phyloP scores from a whole-genome alignment of 169 alveolate species.

The Amoebophrya sp. region DNA sequence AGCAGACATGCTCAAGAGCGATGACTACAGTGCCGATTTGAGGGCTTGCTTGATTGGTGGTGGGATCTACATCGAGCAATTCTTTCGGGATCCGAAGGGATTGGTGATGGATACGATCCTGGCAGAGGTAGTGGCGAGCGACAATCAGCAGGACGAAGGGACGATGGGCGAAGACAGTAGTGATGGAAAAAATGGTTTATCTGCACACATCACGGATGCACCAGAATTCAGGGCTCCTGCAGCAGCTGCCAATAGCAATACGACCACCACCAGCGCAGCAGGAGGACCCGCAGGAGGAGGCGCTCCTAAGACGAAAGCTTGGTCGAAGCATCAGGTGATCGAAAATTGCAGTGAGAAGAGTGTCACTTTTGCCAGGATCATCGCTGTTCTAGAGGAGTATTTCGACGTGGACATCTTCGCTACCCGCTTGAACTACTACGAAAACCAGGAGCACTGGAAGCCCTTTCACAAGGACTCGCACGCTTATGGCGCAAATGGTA shows the following conservation, averaged over 20 bases:
- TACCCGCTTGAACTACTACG: neutral
- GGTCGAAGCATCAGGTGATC: conserved; percentile 11
- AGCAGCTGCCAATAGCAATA: no score
- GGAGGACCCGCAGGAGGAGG: neutral
- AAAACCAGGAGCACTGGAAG: conserved; percentile 8
- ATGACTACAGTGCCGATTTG: neutral
- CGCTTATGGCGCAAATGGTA: neutral
- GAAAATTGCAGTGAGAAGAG: neutral
- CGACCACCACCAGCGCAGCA: no score
- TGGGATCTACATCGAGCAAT: neutral
- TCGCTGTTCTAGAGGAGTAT: neutral
- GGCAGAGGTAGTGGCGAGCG: neutral
- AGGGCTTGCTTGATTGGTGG: neutral
- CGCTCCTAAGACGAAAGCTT: neutral
- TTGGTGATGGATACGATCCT: neutral
- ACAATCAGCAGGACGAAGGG: neutral
- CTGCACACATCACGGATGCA: neutral
- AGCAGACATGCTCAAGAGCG: neutral
- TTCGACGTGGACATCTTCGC: neutral
- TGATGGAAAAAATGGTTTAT: neutral
- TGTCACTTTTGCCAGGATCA: neutral
- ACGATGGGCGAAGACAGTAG: neutral
- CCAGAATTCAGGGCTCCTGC: neutral
- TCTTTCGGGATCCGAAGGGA: neutral
- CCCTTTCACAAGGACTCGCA: neutral